Conservation (phyloP, 2,329 filamentous ascomycete genomes). For the Pyrenophora graminea region DNA sequence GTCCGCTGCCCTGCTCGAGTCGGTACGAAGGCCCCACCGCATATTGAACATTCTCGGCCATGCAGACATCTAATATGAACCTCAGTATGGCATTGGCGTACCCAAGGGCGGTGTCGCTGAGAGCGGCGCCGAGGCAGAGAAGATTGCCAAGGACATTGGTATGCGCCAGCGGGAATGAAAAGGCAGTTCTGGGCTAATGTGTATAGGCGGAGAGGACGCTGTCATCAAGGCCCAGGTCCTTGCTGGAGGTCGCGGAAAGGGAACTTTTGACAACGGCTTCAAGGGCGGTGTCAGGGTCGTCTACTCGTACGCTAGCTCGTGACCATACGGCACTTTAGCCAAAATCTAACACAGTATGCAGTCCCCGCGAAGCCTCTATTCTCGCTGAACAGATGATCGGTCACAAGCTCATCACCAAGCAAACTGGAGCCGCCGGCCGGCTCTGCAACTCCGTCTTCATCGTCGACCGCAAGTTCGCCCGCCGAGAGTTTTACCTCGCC, state of each 20-base stretch:
- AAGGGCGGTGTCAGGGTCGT: constrained; percentile 99
- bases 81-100: constrained; percentile 89
- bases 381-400: constrained; percentile 99
- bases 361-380: constrained; percentile 89
- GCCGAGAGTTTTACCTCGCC: constrained; percentile 98
- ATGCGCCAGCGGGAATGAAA: constrained; percentile 36
- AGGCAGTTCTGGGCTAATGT: constrained; percentile 36
- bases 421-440: constrained; percentile 90
- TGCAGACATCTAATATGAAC: constrained; percentile 29
- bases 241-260: constrained; percentile 96
- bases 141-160: constrained; percentile 87
- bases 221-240: constrained; percentile 99
- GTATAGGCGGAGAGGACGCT: constrained; percentile 79
- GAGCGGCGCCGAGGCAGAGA: constrained; percentile 84
- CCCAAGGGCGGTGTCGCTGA: constrained; percentile 87
- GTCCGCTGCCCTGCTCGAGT: constrained; percentile 85
- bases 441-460: constrained; percentile 98
- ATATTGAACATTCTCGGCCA: constrained; percentile 10
- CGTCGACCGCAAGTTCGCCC: constrained; percentile 99
- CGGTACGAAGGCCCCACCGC: constrained; percentile 49
- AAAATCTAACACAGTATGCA: constrained; percentile 38
- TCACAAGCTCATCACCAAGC: constrained; percentile 99
- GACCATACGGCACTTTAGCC: background rate
- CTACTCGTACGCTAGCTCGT: constrained; percentile 70
- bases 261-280: constrained; percentile 95